Evolutionary conservation across 2,329 filamentous ascomycete species (phyloP), one percentile per base, ranked within the genome.

Genomic region (Thielaviopsis populi): DNA sequence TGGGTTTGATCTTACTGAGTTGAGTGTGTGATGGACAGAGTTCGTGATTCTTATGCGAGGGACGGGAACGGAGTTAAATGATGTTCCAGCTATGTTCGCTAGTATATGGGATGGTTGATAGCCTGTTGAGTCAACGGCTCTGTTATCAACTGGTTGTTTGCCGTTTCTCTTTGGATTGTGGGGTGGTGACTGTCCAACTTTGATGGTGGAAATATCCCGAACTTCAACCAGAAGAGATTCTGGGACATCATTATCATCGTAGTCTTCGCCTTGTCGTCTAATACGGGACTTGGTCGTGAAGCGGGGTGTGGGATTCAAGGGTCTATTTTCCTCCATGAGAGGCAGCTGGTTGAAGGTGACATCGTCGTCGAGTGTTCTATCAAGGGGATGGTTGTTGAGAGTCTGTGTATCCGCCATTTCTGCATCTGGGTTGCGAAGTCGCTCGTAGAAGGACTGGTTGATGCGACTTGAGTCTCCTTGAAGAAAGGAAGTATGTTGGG

Each of bases 191-290:
- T 24, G 54, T 19, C 65, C 65, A 22, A 66, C 65, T 17, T 61
- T 61, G 19, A 66, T 61, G 22, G 65, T 59, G 5, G 56, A 24
- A 41, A 63, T 50, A 53, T 75, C 73, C 59, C 78, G 77, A 3
- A 73, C 75, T 70, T 87, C 84, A 22, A 87, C 79, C 19, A 87
- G 71, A 19, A 87, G 74, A 2, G 84, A 87, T 19, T 79, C 80
- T 0, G 84, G 84, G 0, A 86, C 83, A 69, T 86, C 83, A 63
- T 85, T 83, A 63, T 81, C 79, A 4, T 71, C 74, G 37, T 81
- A 78, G 2, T 82, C 78, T 37, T 83, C 79, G 17, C 59, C 19
- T 24, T 43, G 15, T 17, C 22, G n/a, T 50, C 42, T 42, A 15
- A 27, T 37, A 7, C 40, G 63, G 42, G 24, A 10, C 4, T 48